Base-by-base conservation (phyloP, 306 rosid species). In the Malus orientalis region DNA sequence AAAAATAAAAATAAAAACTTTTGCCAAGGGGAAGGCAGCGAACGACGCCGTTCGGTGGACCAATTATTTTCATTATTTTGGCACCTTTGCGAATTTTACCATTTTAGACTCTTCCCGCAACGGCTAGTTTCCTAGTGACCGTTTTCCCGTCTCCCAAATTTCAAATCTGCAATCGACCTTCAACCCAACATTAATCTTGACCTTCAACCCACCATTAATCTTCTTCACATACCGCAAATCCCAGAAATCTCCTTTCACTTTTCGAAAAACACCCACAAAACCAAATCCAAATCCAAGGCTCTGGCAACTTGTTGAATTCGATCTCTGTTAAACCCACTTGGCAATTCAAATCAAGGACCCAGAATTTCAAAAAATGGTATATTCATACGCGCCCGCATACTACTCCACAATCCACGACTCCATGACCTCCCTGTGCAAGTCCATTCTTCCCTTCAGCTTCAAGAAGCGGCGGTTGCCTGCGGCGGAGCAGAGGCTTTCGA, bases 361-460 rank as follows among this genome's bases (percentile, higher is more conserved):
- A 76, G 33, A 74, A 29, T 27, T 51, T 77, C 67, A 22, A 87
- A 87, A 87, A 64, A 95, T 95, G 99, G 97, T 86, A 66, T 85
- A 88, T 81, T 88, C 99, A 0, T 89, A 95, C 89, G 91, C 93
- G 2, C 97, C 97, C 72, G 80, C 89, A 0, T 92, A 95, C 90
- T 92, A 95, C 82, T 92, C 99, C 44, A 78, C 92, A 8, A 97
- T 92, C 64, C 99, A 95, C 1, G 99, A 89, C 64, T 95, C 97
- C 7, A 88, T 95, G 84, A 85, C 96, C 67, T 85, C 97, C 3
- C 72, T 95, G 12, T 92, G 97, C 79, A 95, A 92, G 61, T 85
- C 81, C 81, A 84, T 95, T 36, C 93, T 95, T 68, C 99, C 99
- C 36, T 89, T 91, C 85, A 86, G 86, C 87, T 84, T 89, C 86